Conservation (phyloP, 768 basidiomycete genomes). For the Clathrus columnatus region DNA sequence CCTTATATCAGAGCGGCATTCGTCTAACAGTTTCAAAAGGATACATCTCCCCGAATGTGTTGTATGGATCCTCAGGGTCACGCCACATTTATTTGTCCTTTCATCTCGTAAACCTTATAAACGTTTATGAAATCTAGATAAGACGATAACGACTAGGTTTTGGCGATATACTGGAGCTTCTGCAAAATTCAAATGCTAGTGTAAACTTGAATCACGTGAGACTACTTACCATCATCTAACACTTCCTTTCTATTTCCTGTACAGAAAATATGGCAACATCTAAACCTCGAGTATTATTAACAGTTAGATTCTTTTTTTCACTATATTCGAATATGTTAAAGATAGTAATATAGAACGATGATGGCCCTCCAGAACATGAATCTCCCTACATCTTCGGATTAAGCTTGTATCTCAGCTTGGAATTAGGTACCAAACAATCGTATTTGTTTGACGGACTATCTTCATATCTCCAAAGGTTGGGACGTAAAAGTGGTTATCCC, state of each 20-base stretch:
- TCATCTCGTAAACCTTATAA: too few species aligned
- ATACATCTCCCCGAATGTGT: too few species aligned
- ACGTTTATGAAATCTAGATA: too few species aligned
- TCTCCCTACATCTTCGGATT: constrained; percentile 73
- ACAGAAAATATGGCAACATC: neutral
- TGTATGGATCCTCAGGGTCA: too few species aligned
- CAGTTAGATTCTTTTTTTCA: neutral
- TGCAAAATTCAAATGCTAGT: too few species aligned
- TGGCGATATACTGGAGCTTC: too few species aligned
- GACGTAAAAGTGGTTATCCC: constrained; percentile 75
- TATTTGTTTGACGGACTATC: constrained; percentile 4
- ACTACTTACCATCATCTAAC: too few species aligned
- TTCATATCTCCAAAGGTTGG: constrained; percentile 43
- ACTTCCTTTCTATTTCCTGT: neutral
- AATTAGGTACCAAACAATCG: constrained; percentile 42
- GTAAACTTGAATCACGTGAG: too few species aligned
- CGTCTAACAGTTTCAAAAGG: too few species aligned
- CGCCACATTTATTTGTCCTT: too few species aligned
- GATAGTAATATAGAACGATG: constrained; percentile 55
- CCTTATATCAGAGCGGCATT: too few species aligned
- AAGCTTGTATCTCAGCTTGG: constrained; percentile 48
- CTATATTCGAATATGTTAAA: neutral
- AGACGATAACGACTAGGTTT: too few species aligned
- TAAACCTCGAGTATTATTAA: neutral
- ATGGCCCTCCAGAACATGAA: constrained; percentile 65